Base-by-base conservation (phyloP, 768 basidiomycete genomes). In the Fistulinella prunicolor region DNA sequence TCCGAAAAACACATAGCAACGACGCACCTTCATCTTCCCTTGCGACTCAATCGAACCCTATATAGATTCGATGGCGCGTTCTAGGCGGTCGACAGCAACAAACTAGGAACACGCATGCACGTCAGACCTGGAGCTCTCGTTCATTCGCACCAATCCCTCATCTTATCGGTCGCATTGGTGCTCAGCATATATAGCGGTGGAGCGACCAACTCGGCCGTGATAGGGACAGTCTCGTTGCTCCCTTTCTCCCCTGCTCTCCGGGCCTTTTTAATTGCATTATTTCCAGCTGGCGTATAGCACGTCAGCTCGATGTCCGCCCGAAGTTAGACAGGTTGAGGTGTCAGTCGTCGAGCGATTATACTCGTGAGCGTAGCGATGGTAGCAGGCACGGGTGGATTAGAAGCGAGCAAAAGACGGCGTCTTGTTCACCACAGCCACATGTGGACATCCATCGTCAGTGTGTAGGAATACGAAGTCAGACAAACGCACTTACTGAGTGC, bases 321-420 rank as follows among this genome's bases (percentile, higher is more conserved):
- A 34, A 99, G 81, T 73, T 97, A 98, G 77, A 99, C 94, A 6
- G 96, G 94, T 67, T 99, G 96, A 2, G 96, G 96, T 0, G 96
- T 99, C 32, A 98, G 76, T 12, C 96, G 86, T 37, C 94, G 86
- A 7, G 94, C 94, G 62, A 99, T 96, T 17, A 92, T 95, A 46
- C 78, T 69, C 52, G 79, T 80, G 17, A 97, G 79, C 37, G 88
- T 75, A 4, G 75, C 68, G 24, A 82, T 71, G 1, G 85, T 85
- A 1, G 80, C 72, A 7, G 74, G 61, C 3, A 81, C 72, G 42
- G 86, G 71, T 8, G 82, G 79, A 4, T 76, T 71, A 8, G 76
- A 28, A 97, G 75, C 0, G 84, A 75, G 3, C 80, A 74, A 60
- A 94, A 94, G n/a, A 98, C 90, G 1, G 79, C 75, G 9, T 94